Evolutionary conservation across 768 basidiomycete species (phyloP).

Genomic region (Mycena vitilis): DNA sequence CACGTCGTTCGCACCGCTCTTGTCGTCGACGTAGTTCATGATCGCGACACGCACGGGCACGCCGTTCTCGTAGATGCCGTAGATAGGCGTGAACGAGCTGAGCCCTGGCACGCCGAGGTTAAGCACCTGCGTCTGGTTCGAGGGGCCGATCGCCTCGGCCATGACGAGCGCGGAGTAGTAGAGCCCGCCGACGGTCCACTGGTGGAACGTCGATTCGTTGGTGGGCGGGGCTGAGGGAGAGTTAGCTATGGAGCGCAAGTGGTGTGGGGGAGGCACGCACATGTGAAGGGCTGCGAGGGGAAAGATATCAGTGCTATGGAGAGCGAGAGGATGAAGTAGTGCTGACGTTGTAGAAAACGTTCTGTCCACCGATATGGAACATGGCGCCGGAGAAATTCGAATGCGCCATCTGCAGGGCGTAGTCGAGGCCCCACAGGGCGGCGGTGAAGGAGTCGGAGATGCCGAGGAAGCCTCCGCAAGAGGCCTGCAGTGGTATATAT

Average conservation of each 20-base stretch:
- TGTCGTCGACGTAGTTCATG: constrained; percentile 78
- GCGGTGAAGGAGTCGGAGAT: background rate
- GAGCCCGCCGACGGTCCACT: constrained; percentile 80
- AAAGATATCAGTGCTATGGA: background rate
- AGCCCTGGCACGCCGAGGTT: constrained; percentile 65
- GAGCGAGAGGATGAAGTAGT: background rate
- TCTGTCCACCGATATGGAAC: constrained; percentile 56
- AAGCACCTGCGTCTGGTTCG: constrained; percentile 70
- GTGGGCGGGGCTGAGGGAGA: constrained; percentile 48
- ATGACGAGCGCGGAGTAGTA: constrained; percentile 80
- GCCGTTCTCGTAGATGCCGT: constrained; percentile 77
- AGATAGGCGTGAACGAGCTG: constrained; percentile 68
- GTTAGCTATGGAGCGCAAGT: no score
- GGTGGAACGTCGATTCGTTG: constrained; percentile 65
- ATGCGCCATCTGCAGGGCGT: constrained; percentile 63
- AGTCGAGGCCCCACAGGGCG: constrained; percentile 65
- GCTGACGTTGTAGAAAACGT: constrained; percentile 72
- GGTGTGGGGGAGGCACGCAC: no score
- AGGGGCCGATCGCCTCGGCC: constrained; percentile 75
- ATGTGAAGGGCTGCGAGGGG: constrained; percentile 32
- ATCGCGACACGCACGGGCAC: constrained; percentile 56
- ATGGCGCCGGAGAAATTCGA: constrained; percentile 57
- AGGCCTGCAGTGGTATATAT: background rate
- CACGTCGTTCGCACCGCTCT: constrained; percentile 63
- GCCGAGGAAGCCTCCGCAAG: background rate